Evolutionary conservation across 2,329 filamentous ascomycete species (phyloP), one percentile per base, ranked within the genome.

Genomic region (Alternaria novae-zelandiae): DNA sequence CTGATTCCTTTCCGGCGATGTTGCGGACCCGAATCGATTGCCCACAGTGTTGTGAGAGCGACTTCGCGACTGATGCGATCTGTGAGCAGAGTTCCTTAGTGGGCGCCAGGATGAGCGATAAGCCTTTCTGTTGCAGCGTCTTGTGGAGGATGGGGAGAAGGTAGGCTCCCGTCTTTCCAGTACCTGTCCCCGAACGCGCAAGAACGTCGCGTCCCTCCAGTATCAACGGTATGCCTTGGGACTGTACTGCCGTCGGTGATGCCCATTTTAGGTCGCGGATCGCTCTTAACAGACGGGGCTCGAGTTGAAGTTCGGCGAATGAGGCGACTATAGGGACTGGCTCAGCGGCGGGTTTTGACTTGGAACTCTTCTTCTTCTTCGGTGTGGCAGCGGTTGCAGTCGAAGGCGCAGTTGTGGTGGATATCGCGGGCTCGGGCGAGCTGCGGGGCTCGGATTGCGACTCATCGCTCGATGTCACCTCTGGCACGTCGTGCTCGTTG

Each of bases 121-220:
- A 88, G 57, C 83, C 88, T 81, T 97, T 97, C 69, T 88, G 88
- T 77, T 91, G 92, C 59, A 99, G 83, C 65, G 97, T 92, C 36
- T 88, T 87, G 70, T 97, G 91, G 15, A 99, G 82, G n/a, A 97
- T 86, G 2, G 96, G 96, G 45, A 99, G 86, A 7, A 97, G 84
- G 78, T 98, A 98, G 54, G 96, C 95, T n/a, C 93, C 93, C 11
- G 96, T 99, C 85, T 99, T 99, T 70, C 96, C 96, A 5, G 94
- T 97, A 12, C 96, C 96, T 6, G 96, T 98, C 80, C 95, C 96
- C 41, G 95, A 93, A 76, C 95, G 94, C 58, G 94, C 94, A 43
- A 98, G 85, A 51, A 99, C 89, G 84, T 98, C 94, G 75, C 93
- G 90, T 12, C 96, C 95, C 68, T 94, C 89, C 17, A 98, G 84